Base-by-base conservation (phyloP, 2,329 filamentous ascomycete species). In the Cladosporium sp. region DNA sequence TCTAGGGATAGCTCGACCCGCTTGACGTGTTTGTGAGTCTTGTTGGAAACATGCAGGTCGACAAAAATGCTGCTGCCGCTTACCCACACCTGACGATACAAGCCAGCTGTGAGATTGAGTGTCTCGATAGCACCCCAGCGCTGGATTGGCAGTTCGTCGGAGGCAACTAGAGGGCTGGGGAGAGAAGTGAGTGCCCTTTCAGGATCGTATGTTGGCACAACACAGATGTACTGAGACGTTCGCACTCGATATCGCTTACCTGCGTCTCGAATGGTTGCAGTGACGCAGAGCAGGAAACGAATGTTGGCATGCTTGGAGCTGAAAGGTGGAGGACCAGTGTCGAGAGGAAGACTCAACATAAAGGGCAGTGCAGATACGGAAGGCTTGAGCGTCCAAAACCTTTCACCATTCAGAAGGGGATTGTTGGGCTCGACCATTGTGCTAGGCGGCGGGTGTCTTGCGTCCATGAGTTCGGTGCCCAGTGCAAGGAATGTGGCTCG, bases 71-170 rank as follows among this genome's bases (percentile, higher is more conserved):
- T 79, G 20, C 79, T 80, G 15, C 81, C 81, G 63, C 80, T 82
- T 56, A 84, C 79, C 81, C 81, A 84, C 28, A 82, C 81, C 67
- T 83, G 81, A n/a, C 81, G 76, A 66, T 83, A 81, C 8, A 83
- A 65, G 6, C 80, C 80, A 28, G 81, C 81, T 19, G 80, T 82
- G 17, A 82, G 66, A 56, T 73, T 74, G 22, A 82, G 68, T 9
- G 73, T 74, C 60, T 82, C 79, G 1, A 76, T 60, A 1, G 70
- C 70, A 28, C 67, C 69, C 40, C 76, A 72, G 28, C 73, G 73
- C 28, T 75, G 71, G 36, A 78, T 68, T 5, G 70, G 61, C 62
- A 78, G 73, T 61, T 81, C 79, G 59, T 82, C 79, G 15, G 73
- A 76, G 12, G 78, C 79, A 25, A 76, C 80, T 36, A 83, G 67